phyloP scores from a whole-genome alignment of 169 alveolate species.

The Plasmodium chabaudi region DNA sequence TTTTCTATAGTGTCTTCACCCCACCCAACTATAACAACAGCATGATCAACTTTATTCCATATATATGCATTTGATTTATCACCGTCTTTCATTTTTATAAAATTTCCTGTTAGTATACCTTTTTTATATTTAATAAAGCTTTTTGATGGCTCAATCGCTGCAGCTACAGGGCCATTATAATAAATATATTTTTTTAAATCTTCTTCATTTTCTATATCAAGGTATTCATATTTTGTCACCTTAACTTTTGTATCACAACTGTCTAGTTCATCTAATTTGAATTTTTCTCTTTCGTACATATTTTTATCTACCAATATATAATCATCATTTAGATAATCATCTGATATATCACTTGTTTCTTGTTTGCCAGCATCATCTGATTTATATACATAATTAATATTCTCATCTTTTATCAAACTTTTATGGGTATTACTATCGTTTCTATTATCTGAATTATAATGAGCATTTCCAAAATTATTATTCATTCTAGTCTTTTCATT shows the following conservation, averaged over 20 bases:
- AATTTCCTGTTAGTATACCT: constrained; percentile 53
- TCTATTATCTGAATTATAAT: background rate
- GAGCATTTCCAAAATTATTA: background rate
- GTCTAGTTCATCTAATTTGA: constrained; percentile 2
- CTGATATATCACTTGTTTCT: background rate
- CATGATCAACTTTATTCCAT: constrained; percentile 76
- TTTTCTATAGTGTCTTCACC: constrained; percentile 52
- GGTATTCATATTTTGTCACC: constrained; percentile 38
- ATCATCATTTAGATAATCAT: constrained; percentile 19
- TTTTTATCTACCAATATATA: background rate
- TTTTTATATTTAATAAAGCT: constrained; percentile 23
- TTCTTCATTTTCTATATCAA: constrained; percentile 73
- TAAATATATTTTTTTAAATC: constrained; percentile 49
- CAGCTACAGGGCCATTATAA: constrained; percentile 74
- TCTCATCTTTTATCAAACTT: background rate
- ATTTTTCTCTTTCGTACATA: background rate
- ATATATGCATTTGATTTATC: constrained; percentile 56
- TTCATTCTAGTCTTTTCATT: background rate
- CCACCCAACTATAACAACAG: constrained; percentile 77
- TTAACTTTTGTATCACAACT: constrained; percentile 54
- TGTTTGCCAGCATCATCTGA: background rate
- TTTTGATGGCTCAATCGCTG: constrained; percentile 72
- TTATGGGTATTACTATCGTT: background rate
- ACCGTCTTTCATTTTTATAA: constrained; percentile 69
- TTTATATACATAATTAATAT: background rate